phyloP scores from a whole-genome alignment of 257 asterid genomes.

The Jaltomata sinuosa region DNA sequence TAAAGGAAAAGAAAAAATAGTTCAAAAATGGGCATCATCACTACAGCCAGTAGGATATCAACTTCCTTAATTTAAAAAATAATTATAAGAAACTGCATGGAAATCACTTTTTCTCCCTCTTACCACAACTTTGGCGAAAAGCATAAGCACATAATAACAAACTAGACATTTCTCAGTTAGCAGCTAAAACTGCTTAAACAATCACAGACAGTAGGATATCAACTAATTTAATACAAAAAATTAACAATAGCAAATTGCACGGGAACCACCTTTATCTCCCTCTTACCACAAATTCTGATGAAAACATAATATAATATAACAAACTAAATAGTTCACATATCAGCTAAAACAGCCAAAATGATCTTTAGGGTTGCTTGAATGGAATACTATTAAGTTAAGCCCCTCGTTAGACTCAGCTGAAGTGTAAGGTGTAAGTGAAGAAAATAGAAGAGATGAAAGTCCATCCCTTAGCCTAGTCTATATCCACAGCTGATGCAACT shows the following conservation, averaged over 20 bases:
- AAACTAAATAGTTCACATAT: background rate
- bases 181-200: background rate
- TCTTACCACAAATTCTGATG: background rate
- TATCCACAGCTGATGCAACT: no score
- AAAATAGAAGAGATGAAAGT: no score
- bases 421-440: no score
- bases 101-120: background rate
- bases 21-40: background rate
- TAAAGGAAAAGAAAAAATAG: slow-evolving; percentile 21
- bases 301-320: background rate
- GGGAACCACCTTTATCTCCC: background rate
- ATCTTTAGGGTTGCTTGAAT: background rate
- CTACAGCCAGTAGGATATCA: background rate
- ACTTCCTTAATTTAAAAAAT: background rate
- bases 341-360: background rate
- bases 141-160: background rate
- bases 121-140: background rate
- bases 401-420: no score
- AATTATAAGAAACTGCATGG: background rate
- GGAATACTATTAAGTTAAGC: background rate
- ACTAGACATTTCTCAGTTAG: background rate
- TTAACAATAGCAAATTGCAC: background rate
- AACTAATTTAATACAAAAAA: background rate
- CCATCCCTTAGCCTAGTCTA: no score
- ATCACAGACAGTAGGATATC: background rate